phyloP scores from a whole-genome alignment of 257 asterid species.

The Solanum lycopersicoides region DNA sequence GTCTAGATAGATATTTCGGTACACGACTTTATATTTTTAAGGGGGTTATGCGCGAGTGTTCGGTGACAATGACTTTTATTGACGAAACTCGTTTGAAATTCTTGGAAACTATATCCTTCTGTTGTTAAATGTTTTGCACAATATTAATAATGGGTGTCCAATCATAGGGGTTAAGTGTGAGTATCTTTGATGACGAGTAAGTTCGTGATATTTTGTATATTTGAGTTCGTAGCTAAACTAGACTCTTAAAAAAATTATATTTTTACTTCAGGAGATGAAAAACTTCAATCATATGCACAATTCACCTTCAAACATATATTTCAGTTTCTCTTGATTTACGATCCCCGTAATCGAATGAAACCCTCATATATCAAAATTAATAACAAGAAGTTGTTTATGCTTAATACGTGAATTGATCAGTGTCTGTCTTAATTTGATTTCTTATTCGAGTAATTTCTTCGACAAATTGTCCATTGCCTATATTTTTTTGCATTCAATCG shows the following conservation, averaged over 20 bases:
- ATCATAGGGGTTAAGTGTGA: not conserved
- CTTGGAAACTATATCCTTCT: too few relatives aligned
- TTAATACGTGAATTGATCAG: not conserved
- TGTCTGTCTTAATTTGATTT: too few relatives aligned
- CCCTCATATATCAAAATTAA: not conserved
- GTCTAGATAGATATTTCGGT: too few relatives aligned
- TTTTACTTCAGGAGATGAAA: not conserved
- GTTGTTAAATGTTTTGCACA: not conserved
- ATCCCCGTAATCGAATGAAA: not conserved
- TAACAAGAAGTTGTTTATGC: not conserved
- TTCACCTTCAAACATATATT: not conserved
- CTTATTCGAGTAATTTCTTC: not conserved
- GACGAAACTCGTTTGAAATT: not conserved
- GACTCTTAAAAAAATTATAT: not conserved
- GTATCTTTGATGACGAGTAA: not conserved
- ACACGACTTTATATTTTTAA: too few relatives aligned
- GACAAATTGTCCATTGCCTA: not conserved
- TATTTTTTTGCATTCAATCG: not conserved
- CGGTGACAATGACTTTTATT: not conserved
- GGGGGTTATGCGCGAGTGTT: too few relatives aligned
- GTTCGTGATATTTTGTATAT: not conserved
- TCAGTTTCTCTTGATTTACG: too few relatives aligned
- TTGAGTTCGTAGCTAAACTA: too few relatives aligned
- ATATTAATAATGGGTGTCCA: not conserved
- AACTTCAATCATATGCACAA: not conserved